Evolutionary conservation across 345 rosid genomes (phyloP).

Genomic region (Jatropha curcas): DNA sequence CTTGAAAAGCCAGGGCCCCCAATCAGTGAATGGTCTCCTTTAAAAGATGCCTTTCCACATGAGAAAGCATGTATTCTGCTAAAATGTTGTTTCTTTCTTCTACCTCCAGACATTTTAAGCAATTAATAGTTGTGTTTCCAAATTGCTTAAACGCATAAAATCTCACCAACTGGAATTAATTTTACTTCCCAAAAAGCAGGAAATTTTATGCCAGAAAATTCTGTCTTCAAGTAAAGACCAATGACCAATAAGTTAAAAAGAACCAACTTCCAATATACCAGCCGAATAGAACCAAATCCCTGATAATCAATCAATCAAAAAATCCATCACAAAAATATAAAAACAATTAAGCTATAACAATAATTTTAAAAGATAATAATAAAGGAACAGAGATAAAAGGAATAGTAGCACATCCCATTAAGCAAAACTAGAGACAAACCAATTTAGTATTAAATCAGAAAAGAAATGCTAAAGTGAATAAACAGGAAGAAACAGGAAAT

Average conservation of each 20-base stretch:
- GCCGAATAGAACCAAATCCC: slow-evolving; percentile 10
- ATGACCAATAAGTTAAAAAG: background rate
- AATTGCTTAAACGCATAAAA: slow-evolving; percentile 9
- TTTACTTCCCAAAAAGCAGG: slow-evolving; percentile 7
- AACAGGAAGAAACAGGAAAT: background rate
- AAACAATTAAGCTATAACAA: background rate
- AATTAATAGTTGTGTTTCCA: background rate
- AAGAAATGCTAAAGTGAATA: background rate
- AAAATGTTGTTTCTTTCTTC: slow-evolving; percentile 63
- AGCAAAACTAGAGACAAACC: background rate
- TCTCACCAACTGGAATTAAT: slow-evolving; percentile 6
- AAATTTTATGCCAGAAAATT: background rate
- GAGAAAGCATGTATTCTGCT: slow-evolving; percentile 66
- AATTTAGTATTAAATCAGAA: background rate
- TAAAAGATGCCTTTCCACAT: slow-evolving; percentile 63
- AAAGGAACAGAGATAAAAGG: background rate
- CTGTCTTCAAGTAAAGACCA: background rate
- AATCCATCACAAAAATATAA: background rate
- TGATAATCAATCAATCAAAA: background rate
- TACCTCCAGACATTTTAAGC: slow-evolving; percentile 49
- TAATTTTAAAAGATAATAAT: background rate
- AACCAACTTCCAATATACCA: slow-evolving; percentile 8
- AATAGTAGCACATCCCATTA: background rate
- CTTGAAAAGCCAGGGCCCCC: slow-evolving; percentile 98
- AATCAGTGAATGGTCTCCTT: slow-evolving; percentile 69